Evolutionary conservation across 1,284 basidiomycete genomes (phyloP).

Genomic region (Athelia psychrophila): DNA sequence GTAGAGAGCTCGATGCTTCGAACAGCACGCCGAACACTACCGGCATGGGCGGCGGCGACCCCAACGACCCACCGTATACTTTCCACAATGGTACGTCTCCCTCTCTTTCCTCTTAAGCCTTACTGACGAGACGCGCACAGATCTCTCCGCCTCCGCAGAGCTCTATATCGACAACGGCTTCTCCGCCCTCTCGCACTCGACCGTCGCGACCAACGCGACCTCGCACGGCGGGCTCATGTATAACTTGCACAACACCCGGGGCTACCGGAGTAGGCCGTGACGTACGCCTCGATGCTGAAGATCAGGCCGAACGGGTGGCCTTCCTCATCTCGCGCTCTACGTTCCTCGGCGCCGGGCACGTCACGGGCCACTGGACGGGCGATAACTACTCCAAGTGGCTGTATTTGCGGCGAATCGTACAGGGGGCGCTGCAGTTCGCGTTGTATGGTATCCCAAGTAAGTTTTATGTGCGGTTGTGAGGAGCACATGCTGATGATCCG

Average conservation of each 20-base stretch:
- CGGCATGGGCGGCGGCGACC: conserved; percentile 1
- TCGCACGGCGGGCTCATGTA: conserved; percentile 35
- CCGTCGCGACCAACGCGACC: conserved; percentile 37
- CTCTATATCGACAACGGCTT: conserved; percentile 10
- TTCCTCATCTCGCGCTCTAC: conserved; percentile 40
- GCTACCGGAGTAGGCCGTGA: conserved; percentile 34
- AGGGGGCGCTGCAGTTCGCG: not conserved
- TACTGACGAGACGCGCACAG: not conserved
- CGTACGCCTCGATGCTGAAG: conserved; percentile 28
- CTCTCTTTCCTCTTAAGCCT: no score
- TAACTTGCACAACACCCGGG: conserved; percentile 41
- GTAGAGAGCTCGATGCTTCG: conserved; percentile 11
- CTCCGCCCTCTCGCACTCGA: conserved; percentile 22
- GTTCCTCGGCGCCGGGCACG: no score
- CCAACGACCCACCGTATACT: conserved; percentile 27
- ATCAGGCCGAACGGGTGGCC: conserved; percentile 23
- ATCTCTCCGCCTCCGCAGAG: not conserved
- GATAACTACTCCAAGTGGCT: not conserved
- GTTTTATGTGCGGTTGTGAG: not conserved
- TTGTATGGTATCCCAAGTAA: not conserved
- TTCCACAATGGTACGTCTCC: conserved; percentile 26
- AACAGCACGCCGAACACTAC: no score
- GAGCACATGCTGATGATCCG: no score
- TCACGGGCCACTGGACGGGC: not conserved
- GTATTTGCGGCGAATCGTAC: not conserved